A percentile compares a stretch with the other conserved stretches of the same genome.
These are phyloP conservation scores for Noccaea caerulescens DNA, from an alignment of 345 rosid genomes.

Conservation along the genomic window DNA sequence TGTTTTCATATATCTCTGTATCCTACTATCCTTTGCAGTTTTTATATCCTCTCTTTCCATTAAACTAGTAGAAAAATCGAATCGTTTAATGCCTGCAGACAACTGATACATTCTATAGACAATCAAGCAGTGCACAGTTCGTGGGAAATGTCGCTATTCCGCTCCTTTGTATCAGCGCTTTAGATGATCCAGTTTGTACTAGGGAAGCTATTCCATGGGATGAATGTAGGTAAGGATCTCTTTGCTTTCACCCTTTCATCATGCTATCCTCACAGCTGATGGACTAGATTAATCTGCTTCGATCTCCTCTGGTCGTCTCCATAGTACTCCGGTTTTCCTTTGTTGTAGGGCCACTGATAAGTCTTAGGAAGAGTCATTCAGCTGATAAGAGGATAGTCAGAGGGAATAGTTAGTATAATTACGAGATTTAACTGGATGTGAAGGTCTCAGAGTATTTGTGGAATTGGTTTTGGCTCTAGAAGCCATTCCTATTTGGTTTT, in stretches of 20 bases:
- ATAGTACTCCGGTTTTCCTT: not conserved
- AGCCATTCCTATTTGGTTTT: not conserved
- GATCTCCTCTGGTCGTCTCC: not conserved
- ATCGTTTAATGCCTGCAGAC: slow-evolving; percentile 58
- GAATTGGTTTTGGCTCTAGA: slow-evolving; percentile 2
- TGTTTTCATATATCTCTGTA: not conserved
- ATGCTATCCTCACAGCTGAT: not conserved
- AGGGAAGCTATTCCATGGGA: slow-evolving; percentile 96
- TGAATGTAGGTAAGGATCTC: slow-evolving; percentile 75
- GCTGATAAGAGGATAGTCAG: slow-evolving; percentile 1
- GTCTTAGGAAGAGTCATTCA: not conserved
- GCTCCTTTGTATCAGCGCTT: slow-evolving; percentile 79
- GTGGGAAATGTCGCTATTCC: slow-evolving; percentile 74
- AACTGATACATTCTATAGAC: slow-evolving; percentile 84
- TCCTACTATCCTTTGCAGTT: slow-evolving; percentile 12
- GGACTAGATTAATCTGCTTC: not conserved
- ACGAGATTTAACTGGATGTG: not conserved
- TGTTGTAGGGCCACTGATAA: not conserved
- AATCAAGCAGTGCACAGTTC: slow-evolving; percentile 69
- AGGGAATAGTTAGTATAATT: not conserved
- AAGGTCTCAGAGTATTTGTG: slow-evolving; percentile 5
- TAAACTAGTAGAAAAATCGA: slow-evolving; percentile 3
- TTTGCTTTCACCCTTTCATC: slow-evolving; percentile 20
- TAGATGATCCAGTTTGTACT: slow-evolving; percentile 93
- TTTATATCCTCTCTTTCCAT: not conserved